phyloP scores from a whole-genome alignment of 306 rosid species.

The Prunus padus region DNA sequence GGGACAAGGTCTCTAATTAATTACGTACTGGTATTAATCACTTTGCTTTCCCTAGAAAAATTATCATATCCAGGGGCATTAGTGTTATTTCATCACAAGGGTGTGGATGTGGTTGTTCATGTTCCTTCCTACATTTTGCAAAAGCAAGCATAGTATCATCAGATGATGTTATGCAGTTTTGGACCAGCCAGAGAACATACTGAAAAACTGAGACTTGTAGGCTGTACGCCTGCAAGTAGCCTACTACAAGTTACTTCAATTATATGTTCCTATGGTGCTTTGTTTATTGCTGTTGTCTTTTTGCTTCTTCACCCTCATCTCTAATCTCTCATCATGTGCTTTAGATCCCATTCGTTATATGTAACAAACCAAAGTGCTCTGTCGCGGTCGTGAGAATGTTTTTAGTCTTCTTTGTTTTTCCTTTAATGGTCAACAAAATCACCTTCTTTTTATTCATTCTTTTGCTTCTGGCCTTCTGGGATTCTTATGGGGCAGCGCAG shows the following conservation, averaged over 20 bases:
- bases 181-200: neutral
- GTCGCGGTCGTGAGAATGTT: slow-evolving; percentile 22
- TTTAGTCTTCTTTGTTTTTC: neutral
- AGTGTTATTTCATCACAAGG: neutral
- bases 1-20: too few species aligned
- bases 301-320: slow-evolving; percentile 8
- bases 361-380: slow-evolving; percentile 10
- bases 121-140: neutral
- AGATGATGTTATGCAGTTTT: neutral
- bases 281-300: slow-evolving; percentile 2
- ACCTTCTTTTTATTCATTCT: neutral
- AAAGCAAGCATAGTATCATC: neutral
- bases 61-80: neutral
- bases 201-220: neutral
- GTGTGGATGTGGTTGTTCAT: neutral
- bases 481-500: neutral
- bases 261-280: slow-evolving; percentile 10
- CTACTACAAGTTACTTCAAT: slow-evolving; percentile 5
- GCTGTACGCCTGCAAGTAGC: slow-evolving; percentile 6
- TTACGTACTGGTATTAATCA: too few species aligned
- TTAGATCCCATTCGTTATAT: slow-evolving; percentile 10
- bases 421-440: slow-evolving; percentile 15
- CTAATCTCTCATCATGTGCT: slow-evolving; percentile 16
- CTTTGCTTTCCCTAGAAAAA: too few species aligned
- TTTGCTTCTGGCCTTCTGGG: neutral